These are phyloP conservation scores for Metroxylon sagu DNA, from an alignment of 176 grass and related monocot species.

Conservation along the genomic window DNA sequence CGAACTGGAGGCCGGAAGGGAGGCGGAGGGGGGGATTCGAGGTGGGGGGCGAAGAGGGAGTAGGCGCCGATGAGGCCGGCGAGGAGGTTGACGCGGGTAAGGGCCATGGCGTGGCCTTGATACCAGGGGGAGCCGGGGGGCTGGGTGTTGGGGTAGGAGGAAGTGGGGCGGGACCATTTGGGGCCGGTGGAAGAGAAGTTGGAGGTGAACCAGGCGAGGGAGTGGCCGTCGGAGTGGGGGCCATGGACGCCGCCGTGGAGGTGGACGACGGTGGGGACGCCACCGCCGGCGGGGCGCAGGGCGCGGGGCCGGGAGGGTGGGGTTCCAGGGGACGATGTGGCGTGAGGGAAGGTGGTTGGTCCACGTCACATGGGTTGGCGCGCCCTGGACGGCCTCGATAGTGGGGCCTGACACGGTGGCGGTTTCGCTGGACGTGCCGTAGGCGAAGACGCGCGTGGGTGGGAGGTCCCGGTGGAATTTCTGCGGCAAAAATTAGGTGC, in stretches of 20 bases:
- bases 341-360: not conserved
- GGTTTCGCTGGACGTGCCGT: not conserved
- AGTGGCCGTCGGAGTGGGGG: not conserved
- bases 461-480: constrained; percentile 11
- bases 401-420: not conserved
- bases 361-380: not conserved
- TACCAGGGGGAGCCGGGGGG: constrained; percentile 6
- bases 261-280: constrained; percentile 5
- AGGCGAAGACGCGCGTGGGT: not conserved
- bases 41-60: not conserved
- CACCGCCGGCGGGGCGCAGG: not conserved
- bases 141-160: constrained; percentile 1
- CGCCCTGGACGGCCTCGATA: not conserved
- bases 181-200: not conserved
- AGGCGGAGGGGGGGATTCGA: not conserved
- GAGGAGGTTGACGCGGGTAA: not conserved
- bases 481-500: not conserved
- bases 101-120: constrained; percentile 3
- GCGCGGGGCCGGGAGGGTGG: not conserved
- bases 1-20: not conserved
- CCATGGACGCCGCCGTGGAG: constrained; percentile 1
- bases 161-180: not conserved
- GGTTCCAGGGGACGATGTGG: constrained; percentile 1
- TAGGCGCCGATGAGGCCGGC: constrained; percentile 5
- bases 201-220: constrained; percentile 8